Conservation (phyloP, 2,329 filamentous ascomycete species). For the Fusarium hainanense region DNA sequence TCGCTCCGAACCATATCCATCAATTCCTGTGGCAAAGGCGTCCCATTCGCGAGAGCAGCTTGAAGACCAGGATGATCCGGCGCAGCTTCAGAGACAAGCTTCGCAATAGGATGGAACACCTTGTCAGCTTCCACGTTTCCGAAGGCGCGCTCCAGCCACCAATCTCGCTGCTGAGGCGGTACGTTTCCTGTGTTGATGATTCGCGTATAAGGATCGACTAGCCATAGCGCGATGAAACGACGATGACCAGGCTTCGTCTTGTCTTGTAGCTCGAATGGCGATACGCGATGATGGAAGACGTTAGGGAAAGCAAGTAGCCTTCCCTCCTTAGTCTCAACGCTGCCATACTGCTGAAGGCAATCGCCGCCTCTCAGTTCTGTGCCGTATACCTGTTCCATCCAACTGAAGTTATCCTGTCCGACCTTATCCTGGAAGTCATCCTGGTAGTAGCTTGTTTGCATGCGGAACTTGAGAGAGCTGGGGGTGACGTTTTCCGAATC, state of each 20-base stretch:
- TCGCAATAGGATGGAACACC: neutral
- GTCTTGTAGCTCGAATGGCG: constrained; percentile 60
- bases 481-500: constrained; percentile 41
- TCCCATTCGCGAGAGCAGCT: neutral
- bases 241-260: constrained; percentile 60
- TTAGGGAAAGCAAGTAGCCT: constrained; percentile 36
- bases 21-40: constrained; percentile 19
- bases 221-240: constrained; percentile 63
- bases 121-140: neutral
- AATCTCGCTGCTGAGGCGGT: constrained; percentile 49
- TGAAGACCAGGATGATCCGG: neutral
- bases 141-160: constrained; percentile 44
- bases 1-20: constrained; percentile 14
- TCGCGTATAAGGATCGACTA: constrained; percentile 61
- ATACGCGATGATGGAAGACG: constrained; percentile 37
- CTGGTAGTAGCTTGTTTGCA: constrained; percentile 12
- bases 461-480: constrained; percentile 36
- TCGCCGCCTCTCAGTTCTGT: rapidly evolving
- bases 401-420: neutral
- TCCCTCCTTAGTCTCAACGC: constrained; percentile 32
- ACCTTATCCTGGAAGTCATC: neutral
- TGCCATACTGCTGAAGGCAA: constrained; percentile 35
- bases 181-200: constrained; percentile 51
- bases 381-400: constrained; percentile 33
- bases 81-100: neutral